Evolutionary conservation across 805 yeast genomes (phyloP).

Genomic region (Komagataella phaffii): DNA sequence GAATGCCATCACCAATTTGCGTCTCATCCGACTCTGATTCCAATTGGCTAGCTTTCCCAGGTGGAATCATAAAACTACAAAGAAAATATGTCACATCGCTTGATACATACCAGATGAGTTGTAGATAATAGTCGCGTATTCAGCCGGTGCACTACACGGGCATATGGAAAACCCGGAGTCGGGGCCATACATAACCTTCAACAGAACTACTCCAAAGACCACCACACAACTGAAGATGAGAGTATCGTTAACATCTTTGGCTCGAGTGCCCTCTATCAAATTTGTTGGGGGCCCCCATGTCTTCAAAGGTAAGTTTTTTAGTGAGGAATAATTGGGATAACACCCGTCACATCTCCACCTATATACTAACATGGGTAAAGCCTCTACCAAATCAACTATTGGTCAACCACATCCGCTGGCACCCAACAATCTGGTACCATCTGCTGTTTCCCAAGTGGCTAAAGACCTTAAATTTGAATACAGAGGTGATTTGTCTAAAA

Average conservation of each 20-base stretch:
- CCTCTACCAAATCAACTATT: background rate
- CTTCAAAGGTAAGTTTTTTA: conserved; percentile 21
- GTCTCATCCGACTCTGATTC: background rate
- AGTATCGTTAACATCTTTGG: conserved; percentile 13
- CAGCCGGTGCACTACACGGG: background rate
- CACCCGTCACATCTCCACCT: background rate
- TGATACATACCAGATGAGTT: background rate
- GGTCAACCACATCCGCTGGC: conserved; percentile 22
- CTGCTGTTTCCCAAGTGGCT: background rate
- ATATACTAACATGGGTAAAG: conserved; percentile 11
- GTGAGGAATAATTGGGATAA: background rate
- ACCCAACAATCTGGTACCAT: conserved; percentile 18
- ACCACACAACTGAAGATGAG: conserved; percentile 14
- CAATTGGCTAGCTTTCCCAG: background rate
- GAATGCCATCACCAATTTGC: background rate
- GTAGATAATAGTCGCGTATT: background rate
- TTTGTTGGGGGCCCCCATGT: conserved; percentile 77
- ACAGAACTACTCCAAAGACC: background rate
- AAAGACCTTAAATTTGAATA: conserved; percentile 21
- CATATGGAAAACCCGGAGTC: background rate
- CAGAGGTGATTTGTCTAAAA: conserved; percentile 53
- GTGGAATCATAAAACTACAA: conserved; percentile 1
- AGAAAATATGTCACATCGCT: background rate
- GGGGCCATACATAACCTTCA: background rate
- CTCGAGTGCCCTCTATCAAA: conserved; percentile 57